A percentile compares a stretch with the other conserved stretches of the same genome.
Evolutionary conservation across 1,284 basidiomycete genomes (phyloP).

Genomic region (Marasmius tenuissimus): DNA sequence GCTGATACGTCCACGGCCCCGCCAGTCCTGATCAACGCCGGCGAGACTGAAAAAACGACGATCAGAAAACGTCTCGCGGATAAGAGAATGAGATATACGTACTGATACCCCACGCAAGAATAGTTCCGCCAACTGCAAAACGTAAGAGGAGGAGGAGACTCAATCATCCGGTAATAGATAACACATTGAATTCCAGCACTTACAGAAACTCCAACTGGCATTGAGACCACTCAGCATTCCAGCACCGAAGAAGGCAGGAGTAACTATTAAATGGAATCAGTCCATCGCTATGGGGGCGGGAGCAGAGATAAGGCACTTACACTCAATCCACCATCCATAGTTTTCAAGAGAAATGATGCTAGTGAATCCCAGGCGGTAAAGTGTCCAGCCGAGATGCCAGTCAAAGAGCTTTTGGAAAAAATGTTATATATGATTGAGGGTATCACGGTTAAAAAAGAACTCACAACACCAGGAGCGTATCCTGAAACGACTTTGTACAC

Average conservation of each 20-base stretch:
- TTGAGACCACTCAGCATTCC: conserved; percentile 70
- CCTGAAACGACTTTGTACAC: conserved; percentile 55
- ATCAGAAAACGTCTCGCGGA: not conserved
- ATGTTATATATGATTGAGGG: not conserved
- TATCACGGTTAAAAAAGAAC: conserved; percentile 11
- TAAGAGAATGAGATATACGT: conserved; percentile 15
- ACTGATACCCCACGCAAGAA: conserved; percentile 67
- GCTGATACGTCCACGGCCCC: conserved; percentile 41
- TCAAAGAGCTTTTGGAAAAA: conserved; percentile 48
- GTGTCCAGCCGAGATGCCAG: conserved; percentile 70
- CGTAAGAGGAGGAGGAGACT: conserved; percentile 5
- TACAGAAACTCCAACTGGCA: conserved; percentile 64
- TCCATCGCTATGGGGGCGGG: not conserved
- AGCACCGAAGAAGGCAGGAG: conserved; percentile 68
- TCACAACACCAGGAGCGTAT: conserved; percentile 58
- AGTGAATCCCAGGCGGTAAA: conserved; percentile 61
- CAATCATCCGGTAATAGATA: not conserved
- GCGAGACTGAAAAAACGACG: conserved; percentile 40
- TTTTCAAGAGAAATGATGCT: conserved; percentile 61
- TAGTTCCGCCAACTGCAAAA: conserved; percentile 43
- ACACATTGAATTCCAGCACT: conserved; percentile 15
- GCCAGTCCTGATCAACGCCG: conserved; percentile 53
- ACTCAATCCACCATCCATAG: conserved; percentile 54
- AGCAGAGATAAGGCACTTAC: conserved; percentile 25
- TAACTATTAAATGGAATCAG: conserved; percentile 36